Evolutionary conservation across 768 basidiomycete genomes (phyloP), one percentile per base, ranked within the genome.

Genomic region (Phlebiopsis gigantea): DNA sequence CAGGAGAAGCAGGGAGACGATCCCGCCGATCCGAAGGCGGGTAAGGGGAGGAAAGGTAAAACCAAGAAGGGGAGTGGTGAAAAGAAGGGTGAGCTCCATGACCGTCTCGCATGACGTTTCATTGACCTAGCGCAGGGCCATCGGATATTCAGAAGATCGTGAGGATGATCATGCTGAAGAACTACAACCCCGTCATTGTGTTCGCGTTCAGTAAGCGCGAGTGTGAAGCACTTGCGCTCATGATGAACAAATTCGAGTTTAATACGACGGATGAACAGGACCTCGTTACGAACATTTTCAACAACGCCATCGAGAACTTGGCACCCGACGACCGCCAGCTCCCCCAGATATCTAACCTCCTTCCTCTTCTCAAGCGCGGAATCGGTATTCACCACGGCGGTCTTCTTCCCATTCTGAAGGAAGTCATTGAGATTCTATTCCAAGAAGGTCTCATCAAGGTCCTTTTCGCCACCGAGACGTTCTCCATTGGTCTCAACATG

Each of bases 331-430:
- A 99, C 73, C 80, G 90, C 28, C 82, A 87, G 63, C 82, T 99
- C 17, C 93, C 96, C 0, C 96, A 98, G 70, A 98, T 99, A 64
- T 75, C 88, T 46, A 91, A 95, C 60, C 82, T 98, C 53, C 79
- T 98, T 8, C 97, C 97, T 1, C 79, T 99, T 21, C 81, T 99
- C 25, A 90, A 89, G 60, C 88, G 97, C 60, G 97, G 97, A 29
- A 93, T 96, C 62, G 97, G 97, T 53, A 94, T 99, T 64, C 97
- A 99, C 78, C 97, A 99, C 66, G 95, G 96, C 41, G 97, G 97
- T 43, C 82, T 99, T 39, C 81, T 99, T 17, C 97, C 97, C 0
- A 97, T 98, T 61, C 79, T 99, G 43, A 99, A 99, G 69, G 97
- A 99, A 69, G 94, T 98, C 47, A 98, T 99, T 70, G 97, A 99